Percentiles rank a stretch among this genome's conserved stretches.
phyloP scores from a whole-genome alignment of 2,329 filamentous ascomycete species.

The Penicillium sp. region DNA sequence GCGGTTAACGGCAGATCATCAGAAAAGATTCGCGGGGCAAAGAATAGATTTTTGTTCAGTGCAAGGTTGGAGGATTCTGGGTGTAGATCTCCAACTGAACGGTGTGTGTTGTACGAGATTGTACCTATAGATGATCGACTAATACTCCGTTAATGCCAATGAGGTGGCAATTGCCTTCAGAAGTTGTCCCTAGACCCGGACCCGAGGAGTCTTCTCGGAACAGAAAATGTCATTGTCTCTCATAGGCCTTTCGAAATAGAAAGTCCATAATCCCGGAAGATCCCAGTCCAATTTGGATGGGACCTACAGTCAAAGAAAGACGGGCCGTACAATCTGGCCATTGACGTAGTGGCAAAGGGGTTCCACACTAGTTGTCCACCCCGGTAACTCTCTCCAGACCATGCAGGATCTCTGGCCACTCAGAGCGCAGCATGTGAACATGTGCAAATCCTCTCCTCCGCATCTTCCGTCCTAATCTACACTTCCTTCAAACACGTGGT shows the following conservation, averaged over 20 bases:
- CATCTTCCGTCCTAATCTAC: slow-evolving; percentile 3
- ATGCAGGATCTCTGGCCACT: slow-evolving; percentile 10
- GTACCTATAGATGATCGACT: too few relatives aligned
- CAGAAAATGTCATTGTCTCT: neutral
- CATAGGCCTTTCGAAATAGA: too few relatives aligned
- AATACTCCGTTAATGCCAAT: neutral
- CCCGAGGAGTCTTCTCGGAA: neutral
- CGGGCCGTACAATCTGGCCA: slow-evolving; percentile 2
- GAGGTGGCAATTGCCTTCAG: neutral
- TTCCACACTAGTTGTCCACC: neutral
- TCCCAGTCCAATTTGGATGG: neutral
- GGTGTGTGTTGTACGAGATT: neutral
- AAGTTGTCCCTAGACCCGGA: neutral
- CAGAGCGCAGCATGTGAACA: slow-evolving; percentile 2
- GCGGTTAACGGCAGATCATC: slow-evolving; percentile 1
- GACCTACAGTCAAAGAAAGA: neutral
- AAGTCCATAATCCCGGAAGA: neutral
- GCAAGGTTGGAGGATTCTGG: too few relatives aligned
- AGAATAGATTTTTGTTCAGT: neutral
- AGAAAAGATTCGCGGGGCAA: slow-evolving; percentile 6
- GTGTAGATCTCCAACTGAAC: too few relatives aligned
- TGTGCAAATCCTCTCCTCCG: slow-evolving; percentile 16
- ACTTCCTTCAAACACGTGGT: slow-evolving; percentile 5
- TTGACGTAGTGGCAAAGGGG: slow-evolving; percentile 6
- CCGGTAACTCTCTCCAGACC: neutral